Percentiles rank a stretch among this genome's conserved stretches.
Conservation (phyloP, 2,329 filamentous ascomycete genomes). For the Phialophora expanda region DNA sequence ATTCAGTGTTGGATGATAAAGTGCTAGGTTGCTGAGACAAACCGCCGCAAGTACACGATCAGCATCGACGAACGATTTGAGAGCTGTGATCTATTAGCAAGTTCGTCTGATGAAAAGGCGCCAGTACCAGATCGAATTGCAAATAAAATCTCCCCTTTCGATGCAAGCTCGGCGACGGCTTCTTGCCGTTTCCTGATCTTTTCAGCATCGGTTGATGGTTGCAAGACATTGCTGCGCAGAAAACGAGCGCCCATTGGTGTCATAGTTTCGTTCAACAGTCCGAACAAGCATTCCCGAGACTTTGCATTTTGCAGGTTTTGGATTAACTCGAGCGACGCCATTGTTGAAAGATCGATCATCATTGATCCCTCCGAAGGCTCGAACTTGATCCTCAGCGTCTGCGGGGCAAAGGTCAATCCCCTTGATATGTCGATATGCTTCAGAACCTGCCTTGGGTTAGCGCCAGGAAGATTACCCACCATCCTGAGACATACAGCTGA, state of each 20-base stretch:
- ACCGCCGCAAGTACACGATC: slow-evolving; percentile 81
- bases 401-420: slow-evolving; percentile 70
- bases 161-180: slow-evolving; percentile 79
- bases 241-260: slow-evolving; percentile 89
- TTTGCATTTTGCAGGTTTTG: slow-evolving; percentile 80
- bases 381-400: slow-evolving; percentile 84
- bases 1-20: slow-evolving; percentile 33
- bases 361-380: slow-evolving; percentile 89
- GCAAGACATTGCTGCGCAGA: slow-evolving; percentile 82
- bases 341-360: slow-evolving; percentile 92
- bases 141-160: slow-evolving; percentile 83
- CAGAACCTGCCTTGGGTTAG: slow-evolving; percentile 63
- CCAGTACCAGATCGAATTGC: slow-evolving; percentile 69
- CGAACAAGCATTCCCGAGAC: slow-evolving; percentile 82
- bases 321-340: slow-evolving; percentile 84
- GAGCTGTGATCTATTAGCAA: slow-evolving; percentile 53
- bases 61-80: slow-evolving; percentile 77
- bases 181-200: slow-evolving; percentile 77
- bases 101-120: slow-evolving; percentile 32
- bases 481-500: slow-evolving; percentile 69
- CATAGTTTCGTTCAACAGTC: slow-evolving; percentile 79
- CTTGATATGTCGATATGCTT: slow-evolving; percentile 78
- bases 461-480: not conserved
- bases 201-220: slow-evolving; percentile 76
- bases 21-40: slow-evolving; percentile 38